A percentile compares a stretch with the other conserved stretches of the same genome.
phyloP scores from a whole-genome alignment of 768 basidiomycete species.

The Candolleomyces eurysporus region DNA sequence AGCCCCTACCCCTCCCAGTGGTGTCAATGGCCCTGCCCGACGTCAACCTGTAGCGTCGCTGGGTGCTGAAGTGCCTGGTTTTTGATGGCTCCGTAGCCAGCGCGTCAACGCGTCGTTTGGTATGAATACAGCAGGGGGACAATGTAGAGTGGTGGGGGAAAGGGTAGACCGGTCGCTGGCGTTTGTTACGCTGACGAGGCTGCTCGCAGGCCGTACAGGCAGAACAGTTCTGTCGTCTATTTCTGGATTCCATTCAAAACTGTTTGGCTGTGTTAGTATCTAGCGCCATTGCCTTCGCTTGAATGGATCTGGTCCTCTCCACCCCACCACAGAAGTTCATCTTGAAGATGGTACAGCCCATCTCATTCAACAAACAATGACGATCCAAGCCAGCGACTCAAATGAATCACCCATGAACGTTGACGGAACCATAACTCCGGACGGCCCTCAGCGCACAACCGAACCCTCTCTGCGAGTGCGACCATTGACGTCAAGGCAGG shows the following conservation, averaged over 20 bases:
- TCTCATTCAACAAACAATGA: not conserved
- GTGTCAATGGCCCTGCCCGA: not conserved
- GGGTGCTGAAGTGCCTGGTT: not conserved
- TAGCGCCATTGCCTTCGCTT: not conserved
- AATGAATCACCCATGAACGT: not conserved
- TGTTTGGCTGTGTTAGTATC: not conserved
- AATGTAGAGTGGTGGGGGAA: not conserved
- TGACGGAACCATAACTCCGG: not conserved
- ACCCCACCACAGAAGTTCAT: not conserved
- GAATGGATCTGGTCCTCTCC: not conserved
- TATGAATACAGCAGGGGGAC: not conserved
- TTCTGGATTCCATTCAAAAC: not conserved
- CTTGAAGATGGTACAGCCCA: not conserved
- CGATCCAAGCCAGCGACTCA: not conserved
- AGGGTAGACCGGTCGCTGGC: not conserved
- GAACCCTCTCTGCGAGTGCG: slow-evolving; percentile 10
- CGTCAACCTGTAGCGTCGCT: not conserved
- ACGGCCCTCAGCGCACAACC: not conserved
- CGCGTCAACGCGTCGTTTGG: not conserved
- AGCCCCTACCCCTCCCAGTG: too few relatives aligned
- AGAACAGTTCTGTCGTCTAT: not conserved
- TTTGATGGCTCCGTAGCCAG: not conserved
- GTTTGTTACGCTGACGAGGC: not conserved
- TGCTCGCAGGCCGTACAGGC: not conserved
- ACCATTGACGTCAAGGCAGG: slow-evolving; percentile 54